These are phyloP conservation scores for Ramaria rubella DNA, from an alignment of 768 basidiomycete genomes.

Conservation along the genomic window DNA sequence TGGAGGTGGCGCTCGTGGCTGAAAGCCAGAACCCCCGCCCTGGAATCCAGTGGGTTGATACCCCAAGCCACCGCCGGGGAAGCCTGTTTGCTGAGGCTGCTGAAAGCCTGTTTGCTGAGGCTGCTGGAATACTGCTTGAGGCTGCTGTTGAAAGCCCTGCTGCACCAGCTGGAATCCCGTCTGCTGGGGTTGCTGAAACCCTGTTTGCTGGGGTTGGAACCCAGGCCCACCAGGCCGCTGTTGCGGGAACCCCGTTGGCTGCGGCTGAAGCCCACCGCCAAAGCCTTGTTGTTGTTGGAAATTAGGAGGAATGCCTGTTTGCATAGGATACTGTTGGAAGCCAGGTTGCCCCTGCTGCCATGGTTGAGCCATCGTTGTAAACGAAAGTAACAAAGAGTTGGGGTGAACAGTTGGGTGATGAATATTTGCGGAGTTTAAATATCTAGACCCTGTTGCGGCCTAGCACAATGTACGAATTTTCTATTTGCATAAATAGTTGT, in stretches of 20 bases:
- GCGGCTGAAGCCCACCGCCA: conserved; percentile 44
- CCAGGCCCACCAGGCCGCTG: conserved; percentile 56
- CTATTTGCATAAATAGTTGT: too few relatives aligned
- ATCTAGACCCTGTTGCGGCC: too few relatives aligned
- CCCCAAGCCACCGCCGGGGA: conserved; percentile 28
- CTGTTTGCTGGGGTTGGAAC: conserved; percentile 22
- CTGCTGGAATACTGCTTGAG: conserved; percentile 45
- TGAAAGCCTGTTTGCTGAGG: conserved; percentile 32
- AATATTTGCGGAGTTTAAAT: too few relatives aligned
- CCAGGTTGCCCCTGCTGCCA: conserved; percentile 65
- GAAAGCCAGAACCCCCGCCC: conserved; percentile 17
- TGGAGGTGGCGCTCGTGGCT: conserved; percentile 42
- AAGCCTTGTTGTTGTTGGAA: conserved; percentile 18
- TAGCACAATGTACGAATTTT: too few relatives aligned
- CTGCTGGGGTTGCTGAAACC: conserved; percentile 55
- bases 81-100: conserved; percentile 59
- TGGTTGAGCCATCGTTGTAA: conserved; percentile 52
- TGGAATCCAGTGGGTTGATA: conserved; percentile 37
- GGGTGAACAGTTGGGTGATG: not conserved
- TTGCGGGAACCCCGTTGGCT: conserved; percentile 40
- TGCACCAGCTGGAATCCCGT: conserved; percentile 41
- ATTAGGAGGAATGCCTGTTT: conserved; percentile 54
- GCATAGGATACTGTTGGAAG: conserved; percentile 61
- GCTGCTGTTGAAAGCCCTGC: conserved; percentile 46
- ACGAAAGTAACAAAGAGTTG: not conserved